These are phyloP conservation scores for Cutaneotrichosporon mucoides DNA, from an alignment of 1,284 basidiomycete species.

Conservation along the genomic window DNA sequence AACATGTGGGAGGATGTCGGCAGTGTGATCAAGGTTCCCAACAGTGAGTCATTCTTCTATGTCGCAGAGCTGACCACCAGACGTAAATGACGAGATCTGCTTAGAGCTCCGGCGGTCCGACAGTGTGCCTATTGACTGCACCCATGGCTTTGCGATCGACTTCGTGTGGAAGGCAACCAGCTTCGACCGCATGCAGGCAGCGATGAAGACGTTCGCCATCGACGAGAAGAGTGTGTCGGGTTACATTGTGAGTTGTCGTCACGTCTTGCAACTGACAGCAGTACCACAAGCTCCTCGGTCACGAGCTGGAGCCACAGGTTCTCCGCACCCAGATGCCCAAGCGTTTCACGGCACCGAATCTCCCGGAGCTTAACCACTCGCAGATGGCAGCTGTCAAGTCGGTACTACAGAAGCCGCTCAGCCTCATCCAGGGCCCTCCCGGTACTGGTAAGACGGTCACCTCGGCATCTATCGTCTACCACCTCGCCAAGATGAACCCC, in stretches of 20 bases:
- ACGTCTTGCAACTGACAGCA: slow-evolving; percentile 50
- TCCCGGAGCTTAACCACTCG: slow-evolving; percentile 97
- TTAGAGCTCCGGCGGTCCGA: slow-evolving; percentile 86
- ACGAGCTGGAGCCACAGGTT: slow-evolving; percentile 87
- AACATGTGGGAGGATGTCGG: slow-evolving; percentile 87
- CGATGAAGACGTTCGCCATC: slow-evolving; percentile 99
- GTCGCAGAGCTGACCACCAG: slow-evolving; percentile 49
- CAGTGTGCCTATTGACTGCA: slow-evolving; percentile 91
- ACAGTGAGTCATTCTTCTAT: slow-evolving; percentile 62
- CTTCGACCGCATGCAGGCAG: slow-evolving; percentile 97
- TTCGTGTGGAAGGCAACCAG: slow-evolving; percentile 99
- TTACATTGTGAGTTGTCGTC: slow-evolving; percentile 88
- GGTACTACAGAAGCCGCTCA: slow-evolving; percentile 96
- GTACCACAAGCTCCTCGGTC: slow-evolving; percentile 98
- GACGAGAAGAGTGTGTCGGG: slow-evolving; percentile 99
- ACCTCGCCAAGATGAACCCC: slow-evolving; percentile 98
- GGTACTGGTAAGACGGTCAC: slow-evolving; percentile 99
- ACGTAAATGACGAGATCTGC: slow-evolving; percentile 96
- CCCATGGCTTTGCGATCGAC: slow-evolving; percentile 90
- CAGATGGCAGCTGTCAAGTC: slow-evolving; percentile 99
- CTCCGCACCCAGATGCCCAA: slow-evolving; percentile 64
- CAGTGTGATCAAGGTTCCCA: slow-evolving; percentile 99
- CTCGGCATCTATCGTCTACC: slow-evolving; percentile 98
- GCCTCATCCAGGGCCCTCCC: slow-evolving; percentile 95
- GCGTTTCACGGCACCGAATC: slow-evolving; percentile 87